Evolutionary conservation across 495 filamentous ascomycete species (phyloP), one percentile per base, ranked within the genome.

Genomic region (Delitschia confertaspora): DNA sequence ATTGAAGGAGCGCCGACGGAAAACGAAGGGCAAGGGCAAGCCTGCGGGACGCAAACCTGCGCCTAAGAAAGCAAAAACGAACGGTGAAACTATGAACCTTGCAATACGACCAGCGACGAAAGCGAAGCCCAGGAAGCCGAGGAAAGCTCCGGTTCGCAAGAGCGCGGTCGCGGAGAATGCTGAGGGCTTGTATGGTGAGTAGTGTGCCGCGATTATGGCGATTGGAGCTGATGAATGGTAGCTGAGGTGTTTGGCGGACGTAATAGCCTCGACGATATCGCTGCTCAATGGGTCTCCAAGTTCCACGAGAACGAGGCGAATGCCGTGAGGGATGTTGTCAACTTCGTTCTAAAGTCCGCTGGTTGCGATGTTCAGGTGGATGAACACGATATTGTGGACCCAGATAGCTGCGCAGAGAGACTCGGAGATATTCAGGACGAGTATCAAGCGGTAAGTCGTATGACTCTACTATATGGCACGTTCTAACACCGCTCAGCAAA

Each of bases 241-340:
- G 86, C 76, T 56, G 82, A 89, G 46, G 73, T 95, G 4, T 93
- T 93, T 61, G 75, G 72, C n/a, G 77, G 79, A 31, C 79, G 75
- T 26, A 70, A 79, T 30, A 70, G 69, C 16, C 64, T 76, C 14
- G 81, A 93, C 42, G 78, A 81, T 22, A 79, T 85, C n/a, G 86
- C 85, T 4, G 75, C 78, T 13, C 71, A 80, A 32, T 96, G 88
- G 89, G 71, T 88, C 37, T 64, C 71, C 22, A 70, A 71, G 52
- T 96, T 89, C 66, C 69, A 81, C 38, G 66, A 73, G 23, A 64
- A 89, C 52, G 75, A 80, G 37, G 60, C 73, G 2, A 65, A 67
- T 22, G 84, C 85, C 4, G 72, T 95, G 60, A 75, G 78, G 8
- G 85, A 93, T 27, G 64, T 98, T 48, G 73, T 98, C 41, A 96